phyloP scores from a whole-genome alignment of 2,329 filamentous ascomycete genomes.

The Xylaria sp. region DNA sequence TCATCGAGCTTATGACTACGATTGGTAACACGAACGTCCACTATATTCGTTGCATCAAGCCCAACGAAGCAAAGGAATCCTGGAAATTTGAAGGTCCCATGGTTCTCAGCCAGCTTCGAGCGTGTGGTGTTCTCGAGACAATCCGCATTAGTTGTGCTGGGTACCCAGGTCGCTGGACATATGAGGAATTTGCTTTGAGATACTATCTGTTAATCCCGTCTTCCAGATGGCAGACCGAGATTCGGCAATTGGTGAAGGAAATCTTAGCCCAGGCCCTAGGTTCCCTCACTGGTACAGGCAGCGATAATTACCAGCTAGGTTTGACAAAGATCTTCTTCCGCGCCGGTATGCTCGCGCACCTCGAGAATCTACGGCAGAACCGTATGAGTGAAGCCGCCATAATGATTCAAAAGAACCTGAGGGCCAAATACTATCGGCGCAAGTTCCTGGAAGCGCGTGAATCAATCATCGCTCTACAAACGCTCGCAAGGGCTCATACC shows the following conservation, averaged over 20 bases:
- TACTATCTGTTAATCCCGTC: slow-evolving; percentile 99
- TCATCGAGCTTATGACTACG: slow-evolving; percentile 97
- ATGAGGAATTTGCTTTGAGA: slow-evolving; percentile 95
- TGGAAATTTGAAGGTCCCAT: slow-evolving; percentile 99
- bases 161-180: slow-evolving; percentile 98
- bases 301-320: slow-evolving; percentile 97
- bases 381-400: slow-evolving; percentile 93
- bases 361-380: slow-evolving; percentile 92
- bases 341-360: slow-evolving; percentile 96
- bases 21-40: slow-evolving; percentile 99
- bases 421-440: slow-evolving; percentile 92
- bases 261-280: slow-evolving; percentile 91
- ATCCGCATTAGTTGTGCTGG: slow-evolving; percentile 97
- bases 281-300: slow-evolving; percentile 75
- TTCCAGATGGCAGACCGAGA: slow-evolving; percentile 89
- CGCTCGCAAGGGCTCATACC: slow-evolving; percentile 79
- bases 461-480: slow-evolving; percentile 83
- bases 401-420: slow-evolving; percentile 98
- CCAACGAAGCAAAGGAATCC: slow-evolving; percentile 93
- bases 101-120: slow-evolving; percentile 95
- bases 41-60: slow-evolving; percentile 99
- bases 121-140: slow-evolving; percentile 98
- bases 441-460: slow-evolving; percentile 88
- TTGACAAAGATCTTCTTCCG: slow-evolving; percentile 99
- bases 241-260: slow-evolving; percentile 91